These are phyloP conservation scores for Leccinum olivaceopallidum DNA, from an alignment of 768 basidiomycete species.

Conservation along the genomic window DNA sequence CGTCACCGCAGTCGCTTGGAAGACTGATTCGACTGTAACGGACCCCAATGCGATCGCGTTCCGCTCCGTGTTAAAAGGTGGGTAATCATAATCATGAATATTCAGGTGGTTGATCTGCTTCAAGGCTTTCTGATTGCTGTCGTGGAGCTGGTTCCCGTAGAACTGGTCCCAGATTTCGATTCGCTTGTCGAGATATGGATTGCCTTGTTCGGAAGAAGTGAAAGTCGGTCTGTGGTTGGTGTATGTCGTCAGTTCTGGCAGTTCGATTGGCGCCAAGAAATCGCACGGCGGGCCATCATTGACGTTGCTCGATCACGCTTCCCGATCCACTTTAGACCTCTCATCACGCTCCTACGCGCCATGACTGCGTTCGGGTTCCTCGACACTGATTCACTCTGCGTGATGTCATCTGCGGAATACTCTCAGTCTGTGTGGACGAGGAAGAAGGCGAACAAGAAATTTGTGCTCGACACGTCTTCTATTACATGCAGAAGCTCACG, in stretches of 20 bases:
- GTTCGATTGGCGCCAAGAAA: constrained; percentile 66
- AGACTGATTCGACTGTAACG: constrained; percentile 62
- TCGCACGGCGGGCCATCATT: constrained; percentile 74
- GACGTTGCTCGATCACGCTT: constrained; percentile 83
- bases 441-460: constrained; percentile 51
- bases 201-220: constrained; percentile 74
- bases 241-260: constrained; percentile 86
- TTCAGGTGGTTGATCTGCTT: constrained; percentile 4
- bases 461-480: constrained; percentile 70
- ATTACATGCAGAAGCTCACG: constrained; percentile 70
- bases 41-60: constrained; percentile 79
- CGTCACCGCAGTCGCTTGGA: constrained; percentile 72
- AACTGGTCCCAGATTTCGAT: constrained; percentile 76
- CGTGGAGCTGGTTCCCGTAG: constrained; percentile 72
- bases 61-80: constrained; percentile 85
- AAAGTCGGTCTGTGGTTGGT: constrained; percentile 57
- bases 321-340: constrained; percentile 72
- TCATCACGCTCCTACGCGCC: constrained; percentile 71
- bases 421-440: constrained; percentile 38
- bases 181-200: constrained; percentile 75
- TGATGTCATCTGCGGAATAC: constrained; percentile 43
- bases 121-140: constrained; percentile 76
- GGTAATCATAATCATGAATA: constrained; percentile 12
- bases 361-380: constrained; percentile 79
- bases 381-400: constrained; percentile 68